Conservation (phyloP, 1,284 basidiomycete genomes). For the Sporisorium sorghi region DNA sequence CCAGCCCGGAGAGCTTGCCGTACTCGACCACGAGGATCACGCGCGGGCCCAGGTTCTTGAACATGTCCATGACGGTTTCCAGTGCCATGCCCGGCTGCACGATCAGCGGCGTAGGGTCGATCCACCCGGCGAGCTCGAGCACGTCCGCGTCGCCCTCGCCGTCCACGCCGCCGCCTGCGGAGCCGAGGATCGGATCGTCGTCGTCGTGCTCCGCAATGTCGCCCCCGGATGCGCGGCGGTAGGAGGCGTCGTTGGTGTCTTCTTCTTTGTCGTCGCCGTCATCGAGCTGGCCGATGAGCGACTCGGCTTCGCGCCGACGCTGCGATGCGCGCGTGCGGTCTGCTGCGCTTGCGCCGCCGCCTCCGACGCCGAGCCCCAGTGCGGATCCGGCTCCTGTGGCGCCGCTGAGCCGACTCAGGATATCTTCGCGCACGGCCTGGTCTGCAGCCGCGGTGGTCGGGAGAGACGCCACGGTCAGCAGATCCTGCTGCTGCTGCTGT, state of each 20-base stretch:
- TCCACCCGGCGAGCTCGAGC: constrained; percentile 61
- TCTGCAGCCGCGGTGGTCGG: constrained; percentile 44
- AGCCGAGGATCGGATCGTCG: constrained; percentile 39
- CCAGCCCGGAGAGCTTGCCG: constrained; percentile 83
- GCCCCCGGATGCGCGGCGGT: background rate
- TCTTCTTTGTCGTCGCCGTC: constrained; percentile 22
- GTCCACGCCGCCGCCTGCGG: constrained; percentile 50
- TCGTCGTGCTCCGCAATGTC: constrained; percentile 7
- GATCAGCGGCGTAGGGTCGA: constrained; percentile 83
- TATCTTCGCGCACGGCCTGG: constrained; percentile 31
- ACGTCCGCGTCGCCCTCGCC: constrained; percentile 52
- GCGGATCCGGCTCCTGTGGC: constrained; percentile 19
- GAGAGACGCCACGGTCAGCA: constrained; percentile 28
- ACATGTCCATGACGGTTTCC: constrained; percentile 87
- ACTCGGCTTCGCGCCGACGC: constrained; percentile 34
- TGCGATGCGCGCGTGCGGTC: background rate
- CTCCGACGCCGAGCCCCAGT: constrained; percentile 11
- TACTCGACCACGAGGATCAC: constrained; percentile 88
- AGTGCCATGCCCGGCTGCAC: constrained; percentile 92
- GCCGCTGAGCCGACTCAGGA: constrained; percentile 38
- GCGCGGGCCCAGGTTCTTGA: constrained; percentile 77
- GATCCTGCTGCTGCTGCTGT: constrained; percentile 33
- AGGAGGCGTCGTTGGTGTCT: background rate
- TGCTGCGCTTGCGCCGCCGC: background rate
- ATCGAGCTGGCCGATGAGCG: constrained; percentile 35